A percentile compares a stretch with the other conserved stretches of the same genome.
Conservation (phyloP, 148 eudicot genomes). For the Polygonum maritimum region DNA sequence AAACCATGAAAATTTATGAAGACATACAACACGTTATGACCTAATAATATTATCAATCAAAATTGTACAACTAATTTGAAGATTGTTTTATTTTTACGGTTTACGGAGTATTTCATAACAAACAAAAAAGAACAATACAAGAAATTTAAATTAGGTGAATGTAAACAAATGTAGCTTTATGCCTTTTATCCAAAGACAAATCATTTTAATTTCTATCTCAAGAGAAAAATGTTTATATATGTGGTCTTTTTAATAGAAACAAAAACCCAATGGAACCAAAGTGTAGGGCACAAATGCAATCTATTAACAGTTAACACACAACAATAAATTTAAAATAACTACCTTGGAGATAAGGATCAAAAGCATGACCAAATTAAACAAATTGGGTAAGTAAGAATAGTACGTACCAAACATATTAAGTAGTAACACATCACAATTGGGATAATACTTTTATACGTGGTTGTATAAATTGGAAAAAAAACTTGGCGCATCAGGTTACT, state of each 20-base stretch:
- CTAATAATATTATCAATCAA: no score
- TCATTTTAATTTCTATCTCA: background rate
- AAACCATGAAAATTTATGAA: no score
- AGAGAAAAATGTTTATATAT: background rate
- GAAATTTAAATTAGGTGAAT: no score
- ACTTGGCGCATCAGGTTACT: no score
- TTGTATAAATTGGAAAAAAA: background rate
- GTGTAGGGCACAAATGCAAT: background rate
- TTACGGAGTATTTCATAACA: no score
- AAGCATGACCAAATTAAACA: background rate
- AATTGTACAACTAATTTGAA: no score
- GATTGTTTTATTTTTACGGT: no score
- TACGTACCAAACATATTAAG: background rate
- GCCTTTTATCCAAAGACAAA: no score
- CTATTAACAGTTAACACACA: background rate
- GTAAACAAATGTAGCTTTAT: no score
- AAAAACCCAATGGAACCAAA: background rate
- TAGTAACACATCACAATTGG: background rate
- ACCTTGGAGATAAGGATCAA: background rate
- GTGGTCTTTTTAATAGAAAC: background rate
- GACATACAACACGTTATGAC: no score
- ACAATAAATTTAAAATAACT: background rate
- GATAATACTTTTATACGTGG: background rate
- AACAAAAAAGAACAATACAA: no score
- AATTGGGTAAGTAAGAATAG: background rate